Evolutionary conservation across 495 filamentous ascomycete genomes (phyloP).

Genomic region (Apiosordaria backusii): DNA sequence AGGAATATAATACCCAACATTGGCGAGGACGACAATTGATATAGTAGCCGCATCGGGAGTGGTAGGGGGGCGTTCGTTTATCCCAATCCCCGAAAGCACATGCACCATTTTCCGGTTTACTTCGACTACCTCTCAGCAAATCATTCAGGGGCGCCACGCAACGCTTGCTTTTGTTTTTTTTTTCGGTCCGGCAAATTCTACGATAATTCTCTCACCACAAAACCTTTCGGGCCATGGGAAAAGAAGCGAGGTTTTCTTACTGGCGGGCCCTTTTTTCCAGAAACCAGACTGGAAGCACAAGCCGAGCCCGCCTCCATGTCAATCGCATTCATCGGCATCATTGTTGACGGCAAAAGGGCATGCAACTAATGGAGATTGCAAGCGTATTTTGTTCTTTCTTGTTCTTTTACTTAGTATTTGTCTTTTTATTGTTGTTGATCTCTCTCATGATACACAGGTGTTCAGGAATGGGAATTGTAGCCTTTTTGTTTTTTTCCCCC

Average conservation of each 20-base stretch:
- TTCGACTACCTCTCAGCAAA: neutral
- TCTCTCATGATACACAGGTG: slow-evolving; percentile 18
- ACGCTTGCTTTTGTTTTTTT: neutral
- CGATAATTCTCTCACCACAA: neutral
- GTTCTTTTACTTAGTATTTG: too few species aligned
- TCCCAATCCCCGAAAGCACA: neutral
- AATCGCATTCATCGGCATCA: neutral
- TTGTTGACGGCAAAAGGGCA: neutral
- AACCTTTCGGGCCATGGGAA: neutral
- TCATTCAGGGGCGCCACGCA: neutral
- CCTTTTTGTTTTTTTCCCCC: slow-evolving; percentile 5
- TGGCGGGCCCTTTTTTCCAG: neutral
- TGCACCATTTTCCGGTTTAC: neutral
- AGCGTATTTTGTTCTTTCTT: neutral
- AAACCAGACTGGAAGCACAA: neutral
- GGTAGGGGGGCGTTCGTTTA: neutral
- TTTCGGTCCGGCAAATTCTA: neutral
- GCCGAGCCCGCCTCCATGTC: neutral
- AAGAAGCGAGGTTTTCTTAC: neutral
- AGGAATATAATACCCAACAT: slow-evolving; percentile 11
- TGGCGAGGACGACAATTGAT: neutral
- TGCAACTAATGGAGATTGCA: neutral
- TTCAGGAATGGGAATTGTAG: slow-evolving; percentile 16
- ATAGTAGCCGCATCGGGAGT: neutral
- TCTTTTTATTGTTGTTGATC: too few species aligned